Conservation (phyloP, 2,329 filamentous ascomycete species). For the Aspergillus hiratsukae region DNA sequence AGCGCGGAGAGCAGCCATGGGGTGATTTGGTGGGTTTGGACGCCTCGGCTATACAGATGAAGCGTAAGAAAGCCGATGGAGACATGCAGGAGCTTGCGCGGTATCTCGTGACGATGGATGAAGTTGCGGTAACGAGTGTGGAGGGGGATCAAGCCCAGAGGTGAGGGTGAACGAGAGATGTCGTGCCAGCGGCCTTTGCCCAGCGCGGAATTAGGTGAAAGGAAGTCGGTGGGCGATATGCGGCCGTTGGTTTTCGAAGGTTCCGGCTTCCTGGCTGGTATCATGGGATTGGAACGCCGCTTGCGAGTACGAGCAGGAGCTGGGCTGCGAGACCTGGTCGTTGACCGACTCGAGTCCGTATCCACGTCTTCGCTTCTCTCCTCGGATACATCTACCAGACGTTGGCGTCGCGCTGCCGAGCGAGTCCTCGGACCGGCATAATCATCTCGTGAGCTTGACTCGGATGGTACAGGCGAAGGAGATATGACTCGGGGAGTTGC, state of each 20-base stretch:
- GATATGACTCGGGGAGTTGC: conserved; percentile 83
- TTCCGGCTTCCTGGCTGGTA: conserved; percentile 37
- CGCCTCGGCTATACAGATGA: conserved; percentile 75
- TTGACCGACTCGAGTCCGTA: conserved; percentile 52
- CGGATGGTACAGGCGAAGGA: conserved; percentile 70
- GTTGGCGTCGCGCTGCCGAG: conserved; percentile 59
- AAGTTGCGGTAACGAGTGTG: conserved; percentile 88
- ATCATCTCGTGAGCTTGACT: conserved; percentile 49
- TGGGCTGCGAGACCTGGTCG: conserved; percentile 56
- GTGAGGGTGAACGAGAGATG: conserved; percentile 86
- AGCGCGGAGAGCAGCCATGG: conserved; percentile 77
- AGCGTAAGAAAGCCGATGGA: conserved; percentile 94
- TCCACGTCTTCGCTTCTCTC: conserved; percentile 48
- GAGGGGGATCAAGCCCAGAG: conserved; percentile 89
- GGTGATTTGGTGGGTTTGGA: conserved; percentile 72
- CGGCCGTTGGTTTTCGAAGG: conserved; percentile 33
- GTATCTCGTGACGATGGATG: conserved; percentile 95
- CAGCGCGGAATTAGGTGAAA: conserved; percentile 41
- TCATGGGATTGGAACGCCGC: conserved; percentile 39
- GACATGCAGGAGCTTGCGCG: conserved; percentile 86
- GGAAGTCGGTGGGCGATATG: conserved; percentile 34
- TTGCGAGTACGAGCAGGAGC: conserved; percentile 36
- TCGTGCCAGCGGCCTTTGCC: conserved; percentile 71
- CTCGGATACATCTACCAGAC: conserved; percentile 46
- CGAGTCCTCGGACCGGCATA: conserved; percentile 74